Conservation (phyloP, 805 yeast species). For the Kluyveromyces aestuarii region DNA sequence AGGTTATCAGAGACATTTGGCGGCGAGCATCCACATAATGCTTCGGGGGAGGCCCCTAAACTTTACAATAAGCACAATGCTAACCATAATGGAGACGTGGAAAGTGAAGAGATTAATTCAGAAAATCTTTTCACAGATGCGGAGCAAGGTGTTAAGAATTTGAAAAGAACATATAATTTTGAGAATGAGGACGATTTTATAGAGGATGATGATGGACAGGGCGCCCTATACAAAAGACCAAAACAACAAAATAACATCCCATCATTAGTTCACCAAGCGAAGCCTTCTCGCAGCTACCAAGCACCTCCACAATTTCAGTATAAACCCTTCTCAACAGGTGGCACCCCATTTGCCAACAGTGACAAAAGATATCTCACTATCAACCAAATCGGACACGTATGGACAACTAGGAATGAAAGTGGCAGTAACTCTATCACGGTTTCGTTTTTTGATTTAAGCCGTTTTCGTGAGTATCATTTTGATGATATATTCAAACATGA, state of each 20-base stretch:
- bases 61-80: background rate
- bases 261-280: conserved; percentile 6
- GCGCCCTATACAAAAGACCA: conserved; percentile 27
- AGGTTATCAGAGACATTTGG: background rate
- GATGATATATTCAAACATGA: conserved; percentile 66
- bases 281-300: background rate
- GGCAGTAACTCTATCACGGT: conserved; percentile 61
- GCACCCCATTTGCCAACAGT: conserved; percentile 66
- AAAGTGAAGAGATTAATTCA: conserved; percentile 9
- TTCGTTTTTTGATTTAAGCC: conserved; percentile 71
- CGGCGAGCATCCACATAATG: conserved; percentile 6
- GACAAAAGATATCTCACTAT: conserved; percentile 72
- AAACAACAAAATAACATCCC: conserved; percentile 2
- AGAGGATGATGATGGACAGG: conserved; percentile 57
- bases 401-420: conserved; percentile 55
- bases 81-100: conserved; percentile 17
- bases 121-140: conserved; percentile 21
- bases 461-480: conserved; percentile 76
- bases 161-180: conserved; percentile 23
- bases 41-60: background rate
- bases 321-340: conserved; percentile 74
- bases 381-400: conserved; percentile 72
- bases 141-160: conserved; percentile 13
- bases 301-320: conserved; percentile 25
- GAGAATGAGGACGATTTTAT: conserved; percentile 44